Conservation (phyloP, 1,139 yeast species). For the Suhomyces terraborum region DNA sequence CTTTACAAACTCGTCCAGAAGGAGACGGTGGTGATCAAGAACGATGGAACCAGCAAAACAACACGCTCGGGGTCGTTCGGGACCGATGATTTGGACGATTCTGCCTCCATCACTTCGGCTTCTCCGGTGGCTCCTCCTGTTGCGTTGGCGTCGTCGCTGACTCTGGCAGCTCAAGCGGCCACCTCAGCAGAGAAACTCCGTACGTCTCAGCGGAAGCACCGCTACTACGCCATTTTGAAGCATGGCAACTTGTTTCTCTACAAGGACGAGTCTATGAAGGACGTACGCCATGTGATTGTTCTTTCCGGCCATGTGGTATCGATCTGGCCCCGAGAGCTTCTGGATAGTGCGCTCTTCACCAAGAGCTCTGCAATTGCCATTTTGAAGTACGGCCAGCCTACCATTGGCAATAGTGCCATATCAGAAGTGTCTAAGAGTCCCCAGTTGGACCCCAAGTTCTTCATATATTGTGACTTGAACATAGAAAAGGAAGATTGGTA, state of each 20-base stretch:
- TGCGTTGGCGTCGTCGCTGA: constrained; percentile 4
- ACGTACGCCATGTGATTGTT: constrained; percentile 79
- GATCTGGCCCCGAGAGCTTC: constrained; percentile 80
- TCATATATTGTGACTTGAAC: constrained; percentile 73
- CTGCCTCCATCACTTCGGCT: neutral
- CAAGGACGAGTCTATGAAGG: constrained; percentile 63
- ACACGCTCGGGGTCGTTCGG: constrained; percentile 22
- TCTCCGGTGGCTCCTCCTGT: constrained; percentile 3
- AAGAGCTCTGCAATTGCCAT: constrained; percentile 79
- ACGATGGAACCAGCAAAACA: constrained; percentile 15
- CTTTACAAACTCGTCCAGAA: constrained; percentile 56
- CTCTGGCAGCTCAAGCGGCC: constrained; percentile 9
- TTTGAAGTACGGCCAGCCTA: constrained; percentile 23
- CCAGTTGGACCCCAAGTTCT: constrained; percentile 42
- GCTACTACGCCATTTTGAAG: constrained; percentile 67
- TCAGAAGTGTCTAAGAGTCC: neutral
- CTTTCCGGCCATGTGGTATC: constrained; percentile 68
- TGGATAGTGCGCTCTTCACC: constrained; percentile 78
- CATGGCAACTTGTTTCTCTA: constrained; percentile 87
- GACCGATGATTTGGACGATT: constrained; percentile 1
- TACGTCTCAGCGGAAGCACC: constrained; percentile 50
- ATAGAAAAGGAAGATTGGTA: constrained; percentile 92
- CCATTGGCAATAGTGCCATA: neutral
- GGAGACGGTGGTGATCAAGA: constrained; percentile 26
- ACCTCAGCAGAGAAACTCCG: constrained; percentile 16